Conservation (phyloP, 139 green algal species). For the Auxenochlorella pyrenoidosa region DNA sequence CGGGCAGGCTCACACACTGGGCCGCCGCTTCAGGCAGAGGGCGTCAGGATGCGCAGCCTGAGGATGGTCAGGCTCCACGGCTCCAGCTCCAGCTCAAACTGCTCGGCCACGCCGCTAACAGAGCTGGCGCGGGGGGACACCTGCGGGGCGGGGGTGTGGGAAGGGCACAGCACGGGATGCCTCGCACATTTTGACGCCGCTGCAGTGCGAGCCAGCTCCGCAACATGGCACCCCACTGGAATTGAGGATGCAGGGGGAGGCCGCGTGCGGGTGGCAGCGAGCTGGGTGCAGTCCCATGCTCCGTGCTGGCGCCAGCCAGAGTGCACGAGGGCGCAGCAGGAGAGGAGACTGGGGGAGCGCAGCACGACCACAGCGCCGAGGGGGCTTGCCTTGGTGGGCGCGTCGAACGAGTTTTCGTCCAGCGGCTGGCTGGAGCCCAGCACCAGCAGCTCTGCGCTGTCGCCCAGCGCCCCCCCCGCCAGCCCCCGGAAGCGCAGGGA, state of each 20-base stretch:
- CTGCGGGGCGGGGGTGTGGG: not conserved
- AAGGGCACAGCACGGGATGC: too few species aligned
- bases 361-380: too few species aligned
- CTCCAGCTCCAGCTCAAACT: not conserved
- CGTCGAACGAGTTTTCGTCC: conserved; percentile 37
- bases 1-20: too few species aligned
- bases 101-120: conserved; percentile 6
- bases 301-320: too few species aligned
- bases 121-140: not conserved
- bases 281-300: too few species aligned
- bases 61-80: conserved; percentile 32
- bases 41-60: conserved; percentile 1
- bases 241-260: not conserved
- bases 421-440: conserved; percentile 13
- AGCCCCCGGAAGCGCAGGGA: not conserved
- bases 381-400: conserved; percentile 14
- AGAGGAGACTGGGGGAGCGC: too few species aligned
- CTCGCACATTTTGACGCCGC: not conserved
- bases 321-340: too few species aligned
- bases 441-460: not conserved
- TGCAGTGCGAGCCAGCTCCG: not conserved
- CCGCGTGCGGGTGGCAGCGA: too few species aligned
- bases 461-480: not conserved
- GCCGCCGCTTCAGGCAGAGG: not conserved
- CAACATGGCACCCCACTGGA: not conserved